Evolutionary conservation across 495 filamentous ascomycete genomes (phyloP), one percentile per base, ranked within the genome.

Genomic region (Penicillium canescens): DNA sequence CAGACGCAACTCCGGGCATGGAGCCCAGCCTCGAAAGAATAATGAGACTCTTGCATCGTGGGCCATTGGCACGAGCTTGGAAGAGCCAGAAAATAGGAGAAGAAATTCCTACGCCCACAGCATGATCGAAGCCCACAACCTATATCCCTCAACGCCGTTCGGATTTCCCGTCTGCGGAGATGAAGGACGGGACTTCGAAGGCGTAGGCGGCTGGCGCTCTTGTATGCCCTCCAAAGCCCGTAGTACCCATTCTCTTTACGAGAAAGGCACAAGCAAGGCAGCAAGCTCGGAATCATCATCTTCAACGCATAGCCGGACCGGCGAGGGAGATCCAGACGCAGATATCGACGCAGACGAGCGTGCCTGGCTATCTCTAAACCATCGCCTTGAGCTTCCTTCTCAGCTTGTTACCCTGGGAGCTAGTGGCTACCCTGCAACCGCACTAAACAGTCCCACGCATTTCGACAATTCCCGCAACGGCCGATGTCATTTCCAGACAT

Each of bases 141-240:
- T 60, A 16, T 51, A 44, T 8, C 45, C 61, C 7, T 28, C 58
- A 10, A 45, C 58, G 10, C 13, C 63, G 9, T 57, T 60, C 12
- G 67, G 64, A 24, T 54, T 69, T 5, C 68, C 74, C 10, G 59
- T 70, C 37, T 70, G 71, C 59, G 65, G 66, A 10, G 63, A 74
- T 43, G 59, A 80, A 18, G 77, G 80, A 46, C 78, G 90, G 5
- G 90, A 95, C 69, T 95, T 87, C 59, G 90, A 95, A 71, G 90
- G 89, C n/a, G 79, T 95, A 3, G 90, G 90, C 11, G 90, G 90
- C 2, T 92, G 89, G 89, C 75, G 87, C 47, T 65, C 65, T 18
- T 69, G 65, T 26, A 57, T 45, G 14, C 34, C 49, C 21, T 57
- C 49, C 3, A 65, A 54, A 6, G 53, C 82, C 13, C 66, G 58